Evolutionary conservation across 768 basidiomycete species (phyloP).

Genomic region (Suillus variegatus): DNA sequence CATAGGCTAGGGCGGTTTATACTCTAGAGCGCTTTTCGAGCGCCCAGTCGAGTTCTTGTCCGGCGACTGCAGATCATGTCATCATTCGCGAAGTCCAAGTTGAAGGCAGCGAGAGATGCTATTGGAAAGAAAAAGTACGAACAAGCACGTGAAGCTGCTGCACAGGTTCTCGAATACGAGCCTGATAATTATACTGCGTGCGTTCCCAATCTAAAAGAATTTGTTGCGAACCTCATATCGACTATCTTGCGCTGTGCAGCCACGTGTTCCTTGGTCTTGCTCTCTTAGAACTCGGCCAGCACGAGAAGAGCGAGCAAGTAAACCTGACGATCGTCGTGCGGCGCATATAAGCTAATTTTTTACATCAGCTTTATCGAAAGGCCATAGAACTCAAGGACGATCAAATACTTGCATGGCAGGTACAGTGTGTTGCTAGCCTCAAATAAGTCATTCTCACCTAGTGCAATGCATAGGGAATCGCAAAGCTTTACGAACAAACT

Average conservation of each 20-base stretch:
- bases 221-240: constrained; percentile 3
- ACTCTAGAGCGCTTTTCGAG: not conserved
- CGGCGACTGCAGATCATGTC: constrained; percentile 23
- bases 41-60: constrained; percentile 7
- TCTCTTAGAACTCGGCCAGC: constrained; percentile 69
- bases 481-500: constrained; percentile 68
- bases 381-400: constrained; percentile 71
- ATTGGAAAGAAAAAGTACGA: constrained; percentile 75
- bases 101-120: constrained; percentile 79
- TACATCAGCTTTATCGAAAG: constrained; percentile 72
- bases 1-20: not conserved
- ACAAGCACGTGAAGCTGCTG: constrained; percentile 65
- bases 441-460: constrained; percentile 18
- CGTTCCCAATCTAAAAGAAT: constrained; percentile 33
- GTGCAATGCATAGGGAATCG: constrained; percentile 56
- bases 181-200: constrained; percentile 88
- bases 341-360: constrained; percentile 19
- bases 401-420: constrained; percentile 86
- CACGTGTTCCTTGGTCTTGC: constrained; percentile 87
- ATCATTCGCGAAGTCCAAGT: constrained; percentile 63
- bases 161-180: constrained; percentile 71
- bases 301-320: constrained; percentile 84
- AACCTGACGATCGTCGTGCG: constrained; percentile 37
- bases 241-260: constrained; percentile 40
- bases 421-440: constrained; percentile 29